A percentile compares a stretch with the other conserved stretches of the same genome.
Evolutionary conservation across 805 yeast species (phyloP).

Genomic region (Citeromyces matritensis): DNA sequence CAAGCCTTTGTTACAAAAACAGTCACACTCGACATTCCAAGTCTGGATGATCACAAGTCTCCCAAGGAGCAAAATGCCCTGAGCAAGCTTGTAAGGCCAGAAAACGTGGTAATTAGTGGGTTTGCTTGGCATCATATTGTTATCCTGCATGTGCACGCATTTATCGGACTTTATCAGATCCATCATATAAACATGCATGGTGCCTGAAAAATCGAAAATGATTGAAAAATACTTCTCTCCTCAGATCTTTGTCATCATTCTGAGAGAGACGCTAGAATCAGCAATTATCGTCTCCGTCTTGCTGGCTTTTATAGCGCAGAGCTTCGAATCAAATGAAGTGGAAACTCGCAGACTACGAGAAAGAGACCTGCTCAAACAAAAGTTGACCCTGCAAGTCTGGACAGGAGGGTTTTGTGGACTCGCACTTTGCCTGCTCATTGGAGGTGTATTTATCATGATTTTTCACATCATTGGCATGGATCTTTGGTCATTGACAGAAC

Average conservation of each 20-base stretch:
- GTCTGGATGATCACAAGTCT: too few relatives aligned
- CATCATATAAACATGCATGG: too few relatives aligned
- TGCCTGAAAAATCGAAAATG: not conserved
- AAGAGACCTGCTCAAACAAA: slow-evolving; percentile 2
- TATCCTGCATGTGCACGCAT: too few relatives aligned
- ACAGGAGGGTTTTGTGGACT: slow-evolving; percentile 25
- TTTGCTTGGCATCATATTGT: too few relatives aligned
- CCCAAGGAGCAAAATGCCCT: too few relatives aligned
- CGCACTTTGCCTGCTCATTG: slow-evolving; percentile 21
- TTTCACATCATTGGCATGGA: slow-evolving; percentile 26
- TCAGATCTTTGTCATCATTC: slow-evolving; percentile 27
- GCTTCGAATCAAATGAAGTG: slow-evolving; percentile 1
- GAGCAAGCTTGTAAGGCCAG: too few relatives aligned
- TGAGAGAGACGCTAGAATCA: slow-evolving; percentile 29
- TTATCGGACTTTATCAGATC: too few relatives aligned
- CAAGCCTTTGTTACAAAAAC: too few relatives aligned
- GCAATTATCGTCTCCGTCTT: slow-evolving; percentile 32
- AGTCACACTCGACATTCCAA: too few relatives aligned
- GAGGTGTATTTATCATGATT: slow-evolving; percentile 19
- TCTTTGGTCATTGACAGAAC: slow-evolving; percentile 28
- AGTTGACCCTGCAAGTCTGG: slow-evolving; percentile 24
- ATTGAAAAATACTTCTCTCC: slow-evolving; percentile 20
- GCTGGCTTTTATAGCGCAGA: slow-evolving; percentile 25
- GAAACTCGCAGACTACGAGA: not conserved
- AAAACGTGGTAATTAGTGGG: too few relatives aligned